Conservation (phyloP, 805 yeast genomes). For the Metschnikowia proteae region DNA sequence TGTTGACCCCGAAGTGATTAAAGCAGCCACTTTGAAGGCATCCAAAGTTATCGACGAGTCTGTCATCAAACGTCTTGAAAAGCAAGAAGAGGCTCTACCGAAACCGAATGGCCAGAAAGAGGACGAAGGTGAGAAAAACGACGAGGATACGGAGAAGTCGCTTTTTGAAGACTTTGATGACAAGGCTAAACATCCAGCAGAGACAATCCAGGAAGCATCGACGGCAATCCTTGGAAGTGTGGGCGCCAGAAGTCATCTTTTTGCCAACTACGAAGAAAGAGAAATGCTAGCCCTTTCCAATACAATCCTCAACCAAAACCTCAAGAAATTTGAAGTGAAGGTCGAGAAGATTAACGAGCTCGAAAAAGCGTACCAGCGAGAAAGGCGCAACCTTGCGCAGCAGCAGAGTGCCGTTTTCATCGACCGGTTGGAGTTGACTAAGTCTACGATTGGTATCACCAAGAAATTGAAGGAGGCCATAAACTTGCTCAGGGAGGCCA, state of each 20-base stretch:
- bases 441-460: constrained; percentile 50
- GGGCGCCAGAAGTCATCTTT: constrained; percentile 75
- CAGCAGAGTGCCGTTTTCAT: constrained; percentile 65
- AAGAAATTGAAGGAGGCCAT: constrained; percentile 42
- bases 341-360: constrained; percentile 53
- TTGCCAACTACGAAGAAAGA: constrained; percentile 77
- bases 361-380: constrained; percentile 63
- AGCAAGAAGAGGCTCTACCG: constrained; percentile 4
- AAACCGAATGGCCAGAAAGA: constrained; percentile 5
- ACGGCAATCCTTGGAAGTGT: constrained; percentile 68
- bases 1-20: constrained; percentile 82
- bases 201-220: constrained; percentile 56
- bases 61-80: constrained; percentile 2
- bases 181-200: constrained; percentile 7
- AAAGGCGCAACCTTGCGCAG: constrained; percentile 53
- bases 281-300: constrained; percentile 61
- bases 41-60: constrained; percentile 43
- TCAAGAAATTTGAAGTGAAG: constrained; percentile 63
- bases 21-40: constrained; percentile 71
- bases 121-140: not conserved
- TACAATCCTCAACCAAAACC: constrained; percentile 56
- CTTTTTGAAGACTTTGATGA: constrained; percentile 6
- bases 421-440: constrained; percentile 64
- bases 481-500: constrained; percentile 10
- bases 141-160: constrained; percentile 4